A percentile compares a stretch with the other conserved stretches of the same genome.
These are phyloP conservation scores for Dendrobium catenatum DNA, from an alignment of 106 monocot genomes.

Conservation along the genomic window DNA sequence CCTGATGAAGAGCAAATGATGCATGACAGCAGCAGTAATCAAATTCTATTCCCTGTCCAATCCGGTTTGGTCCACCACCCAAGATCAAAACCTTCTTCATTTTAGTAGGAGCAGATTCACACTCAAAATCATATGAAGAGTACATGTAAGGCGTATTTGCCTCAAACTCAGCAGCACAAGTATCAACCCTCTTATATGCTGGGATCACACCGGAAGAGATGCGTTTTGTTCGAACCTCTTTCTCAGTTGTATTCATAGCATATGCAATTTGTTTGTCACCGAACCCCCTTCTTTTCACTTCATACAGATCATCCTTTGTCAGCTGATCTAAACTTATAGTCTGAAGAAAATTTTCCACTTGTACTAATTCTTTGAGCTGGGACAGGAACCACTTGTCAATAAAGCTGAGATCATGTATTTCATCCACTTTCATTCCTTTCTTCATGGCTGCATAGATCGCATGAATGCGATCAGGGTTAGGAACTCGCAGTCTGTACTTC, in stretches of 20 bases:
- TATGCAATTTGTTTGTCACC: slow-evolving; percentile 90
- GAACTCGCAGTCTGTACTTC: slow-evolving; percentile 80
- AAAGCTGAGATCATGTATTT: slow-evolving; percentile 79
- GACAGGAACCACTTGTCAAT: slow-evolving; percentile 92
- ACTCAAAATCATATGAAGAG: slow-evolving; percentile 93
- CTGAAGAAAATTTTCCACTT: slow-evolving; percentile 82
- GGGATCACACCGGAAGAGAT: slow-evolving; percentile 62
- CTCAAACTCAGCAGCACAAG: slow-evolving; percentile 98
- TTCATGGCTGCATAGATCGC: slow-evolving; percentile 91
- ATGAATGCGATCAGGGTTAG: slow-evolving; percentile 92
- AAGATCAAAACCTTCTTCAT: slow-evolving; percentile 85
- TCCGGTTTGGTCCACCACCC: slow-evolving; percentile 95
- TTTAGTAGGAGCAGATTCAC: slow-evolving; percentile 77
- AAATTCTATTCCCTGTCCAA: slow-evolving; percentile 98
- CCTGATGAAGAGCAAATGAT: slow-evolving; percentile 91
- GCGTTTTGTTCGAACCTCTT: slow-evolving; percentile 56
- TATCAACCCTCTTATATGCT: slow-evolving; percentile 93
- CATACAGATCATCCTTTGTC: slow-evolving; percentile 69
- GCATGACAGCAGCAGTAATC: slow-evolving; percentile 99
- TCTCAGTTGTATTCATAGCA: slow-evolving; percentile 62
- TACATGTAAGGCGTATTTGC: slow-evolving; percentile 99
- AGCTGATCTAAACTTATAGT: slow-evolving; percentile 43
- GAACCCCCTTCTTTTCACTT: slow-evolving; percentile 85
- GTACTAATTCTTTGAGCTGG: slow-evolving; percentile 77
- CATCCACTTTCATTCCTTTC: slow-evolving; percentile 86